These are phyloP conservation scores for Lactifluus piperatus DNA, from an alignment of 768 basidiomycete genomes.

Conservation along the genomic window DNA sequence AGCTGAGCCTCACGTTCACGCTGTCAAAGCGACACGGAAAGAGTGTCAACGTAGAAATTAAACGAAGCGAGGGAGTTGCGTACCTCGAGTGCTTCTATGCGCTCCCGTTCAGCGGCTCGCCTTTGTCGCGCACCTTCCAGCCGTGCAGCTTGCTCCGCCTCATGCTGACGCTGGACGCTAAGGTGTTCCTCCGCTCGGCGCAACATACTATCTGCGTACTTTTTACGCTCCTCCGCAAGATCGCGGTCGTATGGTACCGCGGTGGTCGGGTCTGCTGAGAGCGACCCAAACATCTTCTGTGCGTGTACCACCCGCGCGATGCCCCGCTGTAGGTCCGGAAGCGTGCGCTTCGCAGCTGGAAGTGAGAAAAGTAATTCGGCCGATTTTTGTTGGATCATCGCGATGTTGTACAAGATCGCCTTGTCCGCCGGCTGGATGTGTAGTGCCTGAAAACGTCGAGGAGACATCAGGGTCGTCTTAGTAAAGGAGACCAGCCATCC, in stretches of 20 bases:
- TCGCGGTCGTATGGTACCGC: constrained; percentile 78
- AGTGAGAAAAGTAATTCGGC: constrained; percentile 82
- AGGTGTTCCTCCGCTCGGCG: constrained; percentile 77
- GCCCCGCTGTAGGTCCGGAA: constrained; percentile 70
- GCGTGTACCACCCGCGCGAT: constrained; percentile 79
- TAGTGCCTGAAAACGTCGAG: constrained; percentile 51
- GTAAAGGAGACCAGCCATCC: constrained; percentile 24
- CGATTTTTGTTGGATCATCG: constrained; percentile 96
- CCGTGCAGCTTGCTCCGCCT: constrained; percentile 60
- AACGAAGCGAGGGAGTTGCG: constrained; percentile 23
- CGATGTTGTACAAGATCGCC: constrained; percentile 88
- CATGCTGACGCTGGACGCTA: constrained; percentile 57
- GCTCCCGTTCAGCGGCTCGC: constrained; percentile 72
- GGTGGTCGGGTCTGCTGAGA: constrained; percentile 63
- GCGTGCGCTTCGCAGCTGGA: constrained; percentile 62
- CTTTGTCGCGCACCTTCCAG: constrained; percentile 68
- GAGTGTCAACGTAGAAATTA: background rate
- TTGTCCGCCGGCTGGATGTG: constrained; percentile 84
- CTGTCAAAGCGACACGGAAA: constrained; percentile 29
- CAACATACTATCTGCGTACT: constrained; percentile 84
- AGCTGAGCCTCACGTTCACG: constrained; percentile 53
- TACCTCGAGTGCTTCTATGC: constrained; percentile 59
- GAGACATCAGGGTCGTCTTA: constrained; percentile 25
- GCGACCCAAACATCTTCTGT: constrained; percentile 76
- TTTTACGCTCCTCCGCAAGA: constrained; percentile 80